Evolutionary conservation across 306 rosid species (phyloP), one percentile per base, ranked within the genome.

Genomic region (Leucaena leucocephala): DNA sequence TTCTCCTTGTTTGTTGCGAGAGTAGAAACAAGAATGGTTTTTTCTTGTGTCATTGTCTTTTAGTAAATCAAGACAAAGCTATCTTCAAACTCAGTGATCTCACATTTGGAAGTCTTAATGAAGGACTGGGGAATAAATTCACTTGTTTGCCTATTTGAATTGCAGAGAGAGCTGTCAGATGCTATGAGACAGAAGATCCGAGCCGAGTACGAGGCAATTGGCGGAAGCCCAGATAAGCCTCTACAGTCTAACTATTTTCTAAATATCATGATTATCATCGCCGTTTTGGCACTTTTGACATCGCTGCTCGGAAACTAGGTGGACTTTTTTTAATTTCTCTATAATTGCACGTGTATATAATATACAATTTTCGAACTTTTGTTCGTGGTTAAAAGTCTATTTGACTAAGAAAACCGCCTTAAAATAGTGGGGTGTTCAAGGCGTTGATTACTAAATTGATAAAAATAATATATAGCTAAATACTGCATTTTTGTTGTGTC

Each of bases 191-290:
- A 96, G 93, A 96, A 93, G 96, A 91, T 91, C 63, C 96, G 96
- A 42, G 96, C 94, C 42, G 99, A 93, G 81, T 91, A 93, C 78
- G 88, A 91, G 90, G 92, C 89, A 4, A 3, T 91, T 49, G 99
- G 98, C 46, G 99, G 98, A 74, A 93, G 94, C 88, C 96, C 99
- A 90, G 96, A 96, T 83, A 93, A 89, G 94, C 92, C 99, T 82
- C 81, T 91, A 45, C 82, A 80, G 80, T 88, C 97, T 55, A 96
- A 96, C 88, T 93, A 90, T 82, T 96, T 96, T 73, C 97, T 93
- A 12, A 93, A 96, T 78, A 91, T 93, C 86, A 93, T 93, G 0
- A 78, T 96, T 77, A 84, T 88, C 82, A 70, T 96, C 76, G 91
- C 89, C 75, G 97, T 87, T 85, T 86, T 96, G 94, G 97, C 96